Evolutionary conservation across 306 rosid species (phyloP).

Genomic region (Vigna angularis): DNA sequence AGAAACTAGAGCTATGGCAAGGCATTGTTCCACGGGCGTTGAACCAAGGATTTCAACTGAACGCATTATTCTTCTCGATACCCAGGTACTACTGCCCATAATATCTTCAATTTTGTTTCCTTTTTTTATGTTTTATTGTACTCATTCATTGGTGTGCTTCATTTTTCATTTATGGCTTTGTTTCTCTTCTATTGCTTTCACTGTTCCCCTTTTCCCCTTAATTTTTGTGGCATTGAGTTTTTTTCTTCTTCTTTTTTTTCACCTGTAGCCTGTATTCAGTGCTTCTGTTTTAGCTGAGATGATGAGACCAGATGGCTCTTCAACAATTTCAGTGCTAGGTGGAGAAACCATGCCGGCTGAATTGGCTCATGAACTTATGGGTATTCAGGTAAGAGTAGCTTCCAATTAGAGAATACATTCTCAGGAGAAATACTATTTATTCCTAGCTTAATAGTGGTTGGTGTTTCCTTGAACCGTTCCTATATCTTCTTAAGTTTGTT

Average conservation of each 20-base stretch:
- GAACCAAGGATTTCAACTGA: slow-evolving; percentile 88
- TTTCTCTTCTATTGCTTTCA: neutral
- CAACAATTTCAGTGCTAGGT: slow-evolving; percentile 66
- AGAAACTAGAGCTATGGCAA: slow-evolving; percentile 79
- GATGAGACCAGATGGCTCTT: slow-evolving; percentile 90
- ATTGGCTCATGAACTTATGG: slow-evolving; percentile 84
- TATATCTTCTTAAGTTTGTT: slow-evolving; percentile 46
- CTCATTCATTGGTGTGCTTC: neutral
- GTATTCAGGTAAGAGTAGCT: slow-evolving; percentile 69
- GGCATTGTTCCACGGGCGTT: slow-evolving; percentile 84
- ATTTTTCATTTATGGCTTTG: neutral
- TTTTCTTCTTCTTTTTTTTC: neutral
- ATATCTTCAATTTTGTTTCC: slow-evolving; percentile 5
- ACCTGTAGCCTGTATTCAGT: slow-evolving; percentile 78
- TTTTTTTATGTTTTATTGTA: neutral
- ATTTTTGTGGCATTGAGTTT: neutral
- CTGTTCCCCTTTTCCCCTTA: neutral
- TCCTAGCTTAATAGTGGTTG: neutral
- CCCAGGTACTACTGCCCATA: slow-evolving; percentile 62
- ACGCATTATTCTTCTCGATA: slow-evolving; percentile 86
- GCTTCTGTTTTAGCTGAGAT: slow-evolving; percentile 85
- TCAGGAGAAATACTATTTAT: neutral
- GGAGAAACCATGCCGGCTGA: slow-evolving; percentile 81
- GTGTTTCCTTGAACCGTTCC: neutral
- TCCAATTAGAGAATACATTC: neutral